These are phyloP conservation scores for Linnemannia zychae DNA, from an alignment of 192 early-diverging fungal species.

Conservation along the genomic window DNA sequence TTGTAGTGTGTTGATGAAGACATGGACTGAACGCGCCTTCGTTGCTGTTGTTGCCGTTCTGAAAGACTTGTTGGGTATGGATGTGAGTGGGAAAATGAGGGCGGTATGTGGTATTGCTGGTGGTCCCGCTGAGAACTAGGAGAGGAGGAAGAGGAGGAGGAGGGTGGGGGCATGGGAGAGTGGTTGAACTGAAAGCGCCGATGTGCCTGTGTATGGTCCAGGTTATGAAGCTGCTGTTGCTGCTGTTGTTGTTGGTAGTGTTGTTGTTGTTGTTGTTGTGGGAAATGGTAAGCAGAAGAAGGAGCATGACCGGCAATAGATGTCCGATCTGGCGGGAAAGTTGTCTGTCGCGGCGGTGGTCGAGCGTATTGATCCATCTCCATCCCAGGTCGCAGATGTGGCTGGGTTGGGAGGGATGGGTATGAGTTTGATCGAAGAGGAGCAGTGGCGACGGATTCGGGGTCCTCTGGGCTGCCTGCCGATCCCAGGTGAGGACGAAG, in stretches of 20 bases:
- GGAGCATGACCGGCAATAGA: background rate
- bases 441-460: conserved; percentile 2
- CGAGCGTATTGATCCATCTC: background rate
- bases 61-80: background rate
- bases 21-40: background rate
- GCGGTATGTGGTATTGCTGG: background rate
- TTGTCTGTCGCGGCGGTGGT: background rate
- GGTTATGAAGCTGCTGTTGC: background rate
- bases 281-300: background rate
- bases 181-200: background rate
- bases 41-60: conserved; percentile 14
- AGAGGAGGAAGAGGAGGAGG: background rate
- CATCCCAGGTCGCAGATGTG: background rate
- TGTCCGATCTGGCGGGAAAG: conserved; percentile 8
- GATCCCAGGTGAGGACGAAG: conserved; percentile 5
- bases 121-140: background rate
- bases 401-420: background rate
- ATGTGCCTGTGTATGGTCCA: background rate
- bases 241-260: conserved; percentile 3
- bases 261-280: conserved; percentile 1
- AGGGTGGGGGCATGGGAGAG: background rate
- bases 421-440: background rate
- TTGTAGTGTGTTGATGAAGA: background rate
- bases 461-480: background rate
- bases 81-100: background rate